Evolutionary conservation across 73 alveolate genomes (phyloP), one percentile per base, ranked within the genome.

Genomic region (Tetrahymena borealis): DNA sequence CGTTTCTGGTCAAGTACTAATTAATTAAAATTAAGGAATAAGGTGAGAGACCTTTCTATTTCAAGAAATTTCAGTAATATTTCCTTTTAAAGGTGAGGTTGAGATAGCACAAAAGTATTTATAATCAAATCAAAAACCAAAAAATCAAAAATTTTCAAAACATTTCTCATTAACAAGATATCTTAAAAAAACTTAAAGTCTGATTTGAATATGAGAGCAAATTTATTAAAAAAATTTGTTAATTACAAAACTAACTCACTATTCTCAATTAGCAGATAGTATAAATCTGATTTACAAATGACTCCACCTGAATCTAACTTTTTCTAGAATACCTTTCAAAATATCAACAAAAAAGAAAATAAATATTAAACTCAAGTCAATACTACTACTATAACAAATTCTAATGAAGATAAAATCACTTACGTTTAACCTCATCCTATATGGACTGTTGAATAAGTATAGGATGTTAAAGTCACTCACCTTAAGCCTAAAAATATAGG

Each of bases 391-490:
- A n/a, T n/a, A n/a, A n/a, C 94, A 42, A 32, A 40, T 40, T 91
- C 94, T 91, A 10, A 6, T n/a, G 41, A 42, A 33, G 85, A 24
- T 24, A 91, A 40, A 24, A 6, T 90, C 0, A 78, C 24, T 39
- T 91, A 91, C 13, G 90, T 20, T 38, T 38, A 78, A 40, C 95
- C 93, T 7, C 93, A 92, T 40, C 93, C 93, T 11, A 78, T 78
- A n/a, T 92, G 95, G 95, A 78, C 90, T 15, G 38, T 78, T 28
- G 60, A 78, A n/a, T 85, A 92, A 38, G 43, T 92, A 4, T 35
- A 92, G 11, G 4, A 78, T 18, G 93, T 92, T 39, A 13, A 42
- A n/a, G 11, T 92, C 6, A 90, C 78, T 38, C 95, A 92, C 37
- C 36, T 78, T 24, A 39, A 78, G 16, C 92, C 93, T 38, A 28